phyloP scores from a whole-genome alignment of 331 rosid genomes.

The Stylosanthes scabra region DNA sequence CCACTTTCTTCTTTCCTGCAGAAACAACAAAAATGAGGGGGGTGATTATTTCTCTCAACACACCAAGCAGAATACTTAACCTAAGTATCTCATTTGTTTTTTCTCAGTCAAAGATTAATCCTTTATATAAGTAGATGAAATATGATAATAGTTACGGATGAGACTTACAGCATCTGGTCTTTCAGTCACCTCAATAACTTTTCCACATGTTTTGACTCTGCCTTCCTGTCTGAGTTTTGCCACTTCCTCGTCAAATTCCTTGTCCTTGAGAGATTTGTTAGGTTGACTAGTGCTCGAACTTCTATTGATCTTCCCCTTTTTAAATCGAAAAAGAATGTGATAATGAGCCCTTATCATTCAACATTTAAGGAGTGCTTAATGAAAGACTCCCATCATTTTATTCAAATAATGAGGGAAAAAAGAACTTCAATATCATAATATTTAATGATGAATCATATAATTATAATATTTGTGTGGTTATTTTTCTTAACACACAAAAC shows the following conservation, averaged over 20 bases:
- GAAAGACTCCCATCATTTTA: slow-evolving; percentile 18
- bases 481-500: slow-evolving; percentile 4
- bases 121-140: background rate
- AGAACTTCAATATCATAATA: background rate
- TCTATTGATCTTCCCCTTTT: slow-evolving; percentile 46
- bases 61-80: slow-evolving; percentile 1
- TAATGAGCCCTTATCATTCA: slow-evolving; percentile 20
- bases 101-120: background rate
- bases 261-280: slow-evolving; percentile 15
- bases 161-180: slow-evolving; percentile 63
- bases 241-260: slow-evolving; percentile 29
- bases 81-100: background rate
- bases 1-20: slow-evolving; percentile 73
- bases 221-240: slow-evolving; percentile 5
- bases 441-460: slow-evolving; percentile 7
- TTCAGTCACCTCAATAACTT: slow-evolving; percentile 43
- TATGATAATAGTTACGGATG: background rate
- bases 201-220: slow-evolving; percentile 18
- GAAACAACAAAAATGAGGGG: slow-evolving; percentile 13
- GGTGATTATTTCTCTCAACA: background rate
- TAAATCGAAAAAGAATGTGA: slow-evolving; percentile 34
- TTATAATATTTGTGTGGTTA: slow-evolving; percentile 19
- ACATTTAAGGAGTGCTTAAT: slow-evolving; percentile 10
- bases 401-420: background rate
- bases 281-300: slow-evolving; percentile 16